Evolutionary conservation across 768 basidiomycete species (phyloP).

Genomic region (Tricholoma sp.): DNA sequence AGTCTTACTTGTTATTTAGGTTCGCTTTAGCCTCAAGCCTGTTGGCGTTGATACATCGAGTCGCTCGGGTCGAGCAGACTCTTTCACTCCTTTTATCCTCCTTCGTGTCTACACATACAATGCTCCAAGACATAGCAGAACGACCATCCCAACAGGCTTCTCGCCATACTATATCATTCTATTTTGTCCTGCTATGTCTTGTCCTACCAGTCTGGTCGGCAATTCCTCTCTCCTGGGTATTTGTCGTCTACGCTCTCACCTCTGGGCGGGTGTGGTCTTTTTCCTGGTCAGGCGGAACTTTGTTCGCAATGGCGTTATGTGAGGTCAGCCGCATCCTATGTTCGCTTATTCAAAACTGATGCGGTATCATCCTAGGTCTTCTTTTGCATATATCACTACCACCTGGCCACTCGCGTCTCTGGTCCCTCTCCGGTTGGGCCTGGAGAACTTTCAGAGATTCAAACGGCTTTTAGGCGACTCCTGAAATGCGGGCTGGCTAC

Average conservation of each 20-base stretch:
- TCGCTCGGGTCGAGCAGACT: background rate
- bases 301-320: slow-evolving; percentile 47
- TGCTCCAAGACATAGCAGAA: slow-evolving; percentile 35
- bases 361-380: slow-evolving; percentile 42
- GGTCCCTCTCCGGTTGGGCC: slow-evolving; percentile 38
- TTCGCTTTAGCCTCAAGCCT: background rate
- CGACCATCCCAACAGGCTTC: slow-evolving; percentile 29
- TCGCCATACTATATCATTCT: slow-evolving; percentile 46
- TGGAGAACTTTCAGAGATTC: slow-evolving; percentile 52
- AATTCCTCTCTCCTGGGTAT: slow-evolving; percentile 62
- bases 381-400: slow-evolving; percentile 63
- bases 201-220: slow-evolving; percentile 63
- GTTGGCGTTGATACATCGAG: slow-evolving; percentile 5
- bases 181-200: slow-evolving; percentile 47
- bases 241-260: slow-evolving; percentile 46
- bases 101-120: background rate
- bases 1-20: too few relatives aligned
- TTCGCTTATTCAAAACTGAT: background rate
- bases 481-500: slow-evolving; percentile 60
- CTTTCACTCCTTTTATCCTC: background rate
- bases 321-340: slow-evolving; percentile 41
- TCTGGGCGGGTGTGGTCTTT: slow-evolving; percentile 38
- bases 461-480: slow-evolving; percentile 53
- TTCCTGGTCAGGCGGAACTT: slow-evolving; percentile 28
- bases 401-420: slow-evolving; percentile 44